Evolutionary conservation across 108 stramenopile genomes (phyloP), one percentile per base, ranked within the genome.

Genomic region (Heterococcus sp.): DNA sequence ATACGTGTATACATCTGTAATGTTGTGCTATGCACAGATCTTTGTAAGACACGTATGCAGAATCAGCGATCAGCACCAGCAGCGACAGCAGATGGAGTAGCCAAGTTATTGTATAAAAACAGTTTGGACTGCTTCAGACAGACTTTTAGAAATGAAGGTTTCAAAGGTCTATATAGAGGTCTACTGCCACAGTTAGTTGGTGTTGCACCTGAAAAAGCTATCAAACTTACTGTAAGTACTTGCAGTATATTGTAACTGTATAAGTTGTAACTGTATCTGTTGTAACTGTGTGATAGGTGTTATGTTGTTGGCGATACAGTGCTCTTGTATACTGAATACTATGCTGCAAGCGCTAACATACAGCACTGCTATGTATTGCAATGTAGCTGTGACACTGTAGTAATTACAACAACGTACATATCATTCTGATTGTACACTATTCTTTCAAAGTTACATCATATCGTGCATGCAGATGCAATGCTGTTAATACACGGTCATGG

Each of bases 171-270:
- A 0, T 90, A 90, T 73, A 66, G 88, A 11, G 91, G 91, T 2
- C 31, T 90, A 14, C 77, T 75, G 2, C 89, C 90, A 26, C 86
- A 87, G 35, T 69, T 90, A 26, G 66, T 91, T 28, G 89, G 87
- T 5, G 83, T 87, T 27, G 91, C 88, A 8, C 92, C 92, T 3
- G 91, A 78, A 38, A 83, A 83, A 70, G 85, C 85, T 40, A 75
- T 86, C 46, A 86, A 86, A 69, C 75, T 86, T 4, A 37, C 80
- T 1, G 78, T 82, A n/a, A n/a, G n/a, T n/a, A n/a, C n/a, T n/a
- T n/a, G n/a, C 28, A 80, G 26, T 26, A 26, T 63, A 63, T 63
- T 63, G 26, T 26, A 26, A 26, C 58, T 26, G 26, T 26, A 26
- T 26, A 26, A 26, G 26, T 63, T 63, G 26, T 26, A 26, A 26